Evolutionary conservation across 169 alveolate species (phyloP).

Genomic region (Cryptosporidium sp.): DNA sequence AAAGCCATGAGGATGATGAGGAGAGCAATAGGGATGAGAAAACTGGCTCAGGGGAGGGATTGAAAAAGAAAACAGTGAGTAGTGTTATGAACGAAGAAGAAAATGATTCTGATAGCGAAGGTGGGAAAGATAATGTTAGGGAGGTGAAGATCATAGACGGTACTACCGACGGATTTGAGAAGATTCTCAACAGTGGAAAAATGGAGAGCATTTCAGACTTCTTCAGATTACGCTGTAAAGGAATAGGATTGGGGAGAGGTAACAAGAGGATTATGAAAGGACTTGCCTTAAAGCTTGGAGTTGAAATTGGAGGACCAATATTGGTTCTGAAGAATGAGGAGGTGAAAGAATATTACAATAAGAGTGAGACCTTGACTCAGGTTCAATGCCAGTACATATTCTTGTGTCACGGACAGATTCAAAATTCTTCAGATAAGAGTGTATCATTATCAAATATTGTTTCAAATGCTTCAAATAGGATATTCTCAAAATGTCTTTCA

Average conservation of each 20-base stretch:
- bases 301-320: constrained; percentile 54
- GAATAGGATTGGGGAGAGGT: not conserved
- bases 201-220: constrained; percentile 30
- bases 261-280: not conserved
- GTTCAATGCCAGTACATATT: constrained; percentile 29
- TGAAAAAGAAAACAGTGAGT: no score
- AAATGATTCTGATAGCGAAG: not conserved
- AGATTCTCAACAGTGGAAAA: constrained; percentile 16
- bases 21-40: not conserved
- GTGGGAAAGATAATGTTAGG: not conserved
- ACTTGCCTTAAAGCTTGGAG: constrained; percentile 20
- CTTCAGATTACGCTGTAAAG: not conserved
- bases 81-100: not conserved
- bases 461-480: constrained; percentile 15
- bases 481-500: constrained; percentile 43
- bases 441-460: constrained; percentile 27
- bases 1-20: not conserved
- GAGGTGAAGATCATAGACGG: not conserved
- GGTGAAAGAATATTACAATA: not conserved
- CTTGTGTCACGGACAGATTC: constrained; percentile 56
- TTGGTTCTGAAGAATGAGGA: constrained; percentile 9
- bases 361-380: not conserved
- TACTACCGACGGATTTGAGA: not conserved
- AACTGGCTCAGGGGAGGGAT: not conserved
- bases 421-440: constrained; percentile 17